Evolutionary conservation across 108 stramenopile species (phyloP), one percentile per base, ranked within the genome.

Genomic region (Cyclotella choctawhatcheeana): DNA sequence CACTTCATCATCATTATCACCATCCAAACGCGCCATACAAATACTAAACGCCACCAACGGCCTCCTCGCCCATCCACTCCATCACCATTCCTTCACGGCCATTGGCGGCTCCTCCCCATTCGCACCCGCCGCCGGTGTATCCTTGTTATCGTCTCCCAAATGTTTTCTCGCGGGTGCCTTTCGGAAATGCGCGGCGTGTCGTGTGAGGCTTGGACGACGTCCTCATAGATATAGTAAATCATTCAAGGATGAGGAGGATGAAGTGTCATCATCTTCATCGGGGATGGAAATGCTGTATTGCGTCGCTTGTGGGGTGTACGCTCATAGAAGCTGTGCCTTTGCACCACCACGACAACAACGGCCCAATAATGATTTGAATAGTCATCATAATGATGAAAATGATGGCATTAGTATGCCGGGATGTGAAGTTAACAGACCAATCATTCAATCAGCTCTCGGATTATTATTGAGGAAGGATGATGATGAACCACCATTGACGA

Each of bases 261-360:
- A 33, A 50, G 27, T 70, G 37, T 63, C n/a, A n/a, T n/a, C n/a
- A n/a, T n/a, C n/a, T n/a, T n/a, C n/a, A n/a, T n/a, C n/a, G 26
- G 32, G 45, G 27, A 59, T 43, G 70, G 61, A 29, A 56, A 84
- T 64, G 80, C 75, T 63, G 88, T 88, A 51, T 20, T 94, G 93
- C 61, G 37, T 76, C 0, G 85, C 93, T 13, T 94, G 93, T 75
- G 83, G 84, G 0, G 75, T 81, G 0, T 85, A 86, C 64, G 88
- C 90, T 2, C 93, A 94, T 82, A 71, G 92, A 66, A 48, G 63
- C 3, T 93, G 92, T 82, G 88, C 88, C 3, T 71, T 89, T 61
- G 54, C 53, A 34, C 32, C 30, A 51, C n/a, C n/a, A n/a, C n/a
- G n/a, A n/a, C n/a, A n/a, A n/a, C n/a, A n/a, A n/a, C n/a, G n/a